phyloP scores from a whole-genome alignment of 768 basidiomycete species.

The Mycena galopus region DNA sequence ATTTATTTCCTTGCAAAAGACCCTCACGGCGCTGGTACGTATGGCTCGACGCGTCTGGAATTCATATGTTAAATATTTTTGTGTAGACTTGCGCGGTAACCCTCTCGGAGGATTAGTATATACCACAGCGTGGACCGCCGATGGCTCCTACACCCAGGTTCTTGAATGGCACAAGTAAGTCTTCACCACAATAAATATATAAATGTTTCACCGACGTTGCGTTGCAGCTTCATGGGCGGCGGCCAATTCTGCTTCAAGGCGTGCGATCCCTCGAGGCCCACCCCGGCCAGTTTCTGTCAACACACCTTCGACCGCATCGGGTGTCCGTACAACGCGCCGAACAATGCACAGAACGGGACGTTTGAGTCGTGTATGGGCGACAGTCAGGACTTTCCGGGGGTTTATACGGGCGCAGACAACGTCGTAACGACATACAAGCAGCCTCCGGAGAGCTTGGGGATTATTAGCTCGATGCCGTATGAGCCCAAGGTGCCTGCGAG shows the following conservation, averaged over 20 bases:
- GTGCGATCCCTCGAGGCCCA: slow-evolving; percentile 71
- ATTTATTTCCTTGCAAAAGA: slow-evolving; percentile 43
- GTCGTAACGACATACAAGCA: slow-evolving; percentile 57
- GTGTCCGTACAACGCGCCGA: slow-evolving; percentile 80
- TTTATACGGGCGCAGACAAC: slow-evolving; percentile 50
- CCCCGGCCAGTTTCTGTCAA: slow-evolving; percentile 69
- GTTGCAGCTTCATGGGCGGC: slow-evolving; percentile 76
- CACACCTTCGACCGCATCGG: slow-evolving; percentile 85
- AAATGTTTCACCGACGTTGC: neutral
- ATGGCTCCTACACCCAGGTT: slow-evolving; percentile 65
- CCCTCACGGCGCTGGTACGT: slow-evolving; percentile 76
- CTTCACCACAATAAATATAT: slow-evolving; percentile 1
- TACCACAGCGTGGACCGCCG: slow-evolving; percentile 63
- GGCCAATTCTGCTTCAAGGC: slow-evolving; percentile 77
- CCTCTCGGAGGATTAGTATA: slow-evolving; percentile 80
- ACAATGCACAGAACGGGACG: slow-evolving; percentile 65
- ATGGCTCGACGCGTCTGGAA: slow-evolving; percentile 9
- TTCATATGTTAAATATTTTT: neutral
- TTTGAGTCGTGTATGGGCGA: slow-evolving; percentile 79
- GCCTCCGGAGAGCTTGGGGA: slow-evolving; percentile 57
- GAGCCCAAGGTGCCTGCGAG: slow-evolving; percentile 54
- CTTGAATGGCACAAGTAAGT: slow-evolving; percentile 79
- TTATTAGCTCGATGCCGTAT: slow-evolving; percentile 59
- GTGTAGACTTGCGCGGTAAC: slow-evolving; percentile 66
- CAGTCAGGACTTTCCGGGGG: slow-evolving; percentile 72